phyloP scores from a whole-genome alignment of 371 early-diverging fungal genomes.

The Funneliformis caledonium region DNA sequence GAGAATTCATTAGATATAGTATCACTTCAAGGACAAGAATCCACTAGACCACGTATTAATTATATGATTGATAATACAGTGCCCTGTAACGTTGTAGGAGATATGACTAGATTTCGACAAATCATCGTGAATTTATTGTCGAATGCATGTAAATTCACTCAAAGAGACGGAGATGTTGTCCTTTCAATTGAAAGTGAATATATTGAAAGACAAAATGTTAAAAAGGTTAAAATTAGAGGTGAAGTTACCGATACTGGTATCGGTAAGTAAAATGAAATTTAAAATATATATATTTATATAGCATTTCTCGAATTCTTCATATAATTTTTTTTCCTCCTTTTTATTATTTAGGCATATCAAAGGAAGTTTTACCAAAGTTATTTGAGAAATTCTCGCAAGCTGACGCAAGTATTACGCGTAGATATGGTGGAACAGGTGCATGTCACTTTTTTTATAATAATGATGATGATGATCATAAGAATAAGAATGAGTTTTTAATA shows the following conservation, averaged over 20 bases:
- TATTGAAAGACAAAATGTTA: not conserved
- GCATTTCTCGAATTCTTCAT: not conserved
- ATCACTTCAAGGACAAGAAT: conserved; percentile 3
- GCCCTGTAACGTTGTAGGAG: conserved; percentile 13
- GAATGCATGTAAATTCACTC: conserved; percentile 30
- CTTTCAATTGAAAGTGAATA: not conserved
- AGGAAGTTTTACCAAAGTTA: conserved; percentile 30
- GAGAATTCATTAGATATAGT: conserved; percentile 28
- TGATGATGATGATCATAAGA: too few species aligned
- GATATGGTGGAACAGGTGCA: conserved; percentile 23
- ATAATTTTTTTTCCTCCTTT: not conserved
- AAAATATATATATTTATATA: not conserved
- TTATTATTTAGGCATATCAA: conserved; percentile 15
- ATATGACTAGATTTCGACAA: conserved; percentile 35
- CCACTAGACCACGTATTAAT: conserved; percentile 18
- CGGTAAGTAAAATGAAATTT: not conserved
- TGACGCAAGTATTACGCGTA: conserved; percentile 25
- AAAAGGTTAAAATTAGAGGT: not conserved
- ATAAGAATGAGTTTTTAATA: too few species aligned
- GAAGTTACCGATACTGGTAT: conserved; percentile 26
- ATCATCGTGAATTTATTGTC: conserved; percentile 29
- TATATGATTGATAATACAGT: conserved; percentile 6
- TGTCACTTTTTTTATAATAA: too few species aligned
- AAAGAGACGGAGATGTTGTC: conserved; percentile 6
- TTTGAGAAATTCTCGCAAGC: conserved; percentile 32